Evolutionary conservation across 225 moss, liverwort and hornwort species (phyloP).

Genomic region (Sphagnum tenellum): DNA sequence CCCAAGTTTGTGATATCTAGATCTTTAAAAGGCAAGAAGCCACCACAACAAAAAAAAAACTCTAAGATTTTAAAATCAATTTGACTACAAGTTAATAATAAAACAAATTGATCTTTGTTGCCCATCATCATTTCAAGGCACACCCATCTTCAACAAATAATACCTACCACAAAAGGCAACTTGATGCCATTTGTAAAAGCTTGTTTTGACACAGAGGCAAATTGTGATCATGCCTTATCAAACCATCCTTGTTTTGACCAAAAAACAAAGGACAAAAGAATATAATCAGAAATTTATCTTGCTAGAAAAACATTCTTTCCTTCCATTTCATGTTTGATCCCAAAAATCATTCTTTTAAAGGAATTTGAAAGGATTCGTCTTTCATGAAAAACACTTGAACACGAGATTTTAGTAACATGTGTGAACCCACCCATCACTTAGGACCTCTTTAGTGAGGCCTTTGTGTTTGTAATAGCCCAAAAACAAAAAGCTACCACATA

Average conservation of each 20-base stretch:
- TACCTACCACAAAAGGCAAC: slow-evolving; percentile 32
- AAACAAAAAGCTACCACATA: slow-evolving; percentile 44
- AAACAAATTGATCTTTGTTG: too few relatives aligned
- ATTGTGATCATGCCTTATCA: too few relatives aligned
- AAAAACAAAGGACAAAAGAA: background rate
- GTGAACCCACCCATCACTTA: slow-evolving; percentile 74
- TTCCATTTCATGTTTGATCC: background rate
- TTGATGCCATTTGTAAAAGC: background rate
- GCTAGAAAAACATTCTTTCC: background rate
- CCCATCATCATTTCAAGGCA: too few relatives aligned
- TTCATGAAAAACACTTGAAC: background rate
- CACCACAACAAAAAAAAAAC: too few relatives aligned
- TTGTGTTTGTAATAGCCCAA: slow-evolving; percentile 58
- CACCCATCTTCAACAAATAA: slow-evolving; percentile 24
- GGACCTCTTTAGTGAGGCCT: slow-evolving; percentile 54
- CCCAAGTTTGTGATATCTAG: too few relatives aligned
- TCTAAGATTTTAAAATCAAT: too few relatives aligned
- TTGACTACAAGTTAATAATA: too few relatives aligned
- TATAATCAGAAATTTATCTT: background rate
- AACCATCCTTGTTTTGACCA: background rate
- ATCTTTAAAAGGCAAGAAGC: too few relatives aligned
- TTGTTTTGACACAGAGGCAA: too few relatives aligned
- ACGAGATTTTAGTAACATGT: slow-evolving; percentile 24
- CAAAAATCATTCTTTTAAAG: background rate
- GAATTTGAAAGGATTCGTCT: background rate